These are phyloP conservation scores for Cerrena zonata DNA, from an alignment of 1,284 basidiomycete genomes.

Conservation along the genomic window DNA sequence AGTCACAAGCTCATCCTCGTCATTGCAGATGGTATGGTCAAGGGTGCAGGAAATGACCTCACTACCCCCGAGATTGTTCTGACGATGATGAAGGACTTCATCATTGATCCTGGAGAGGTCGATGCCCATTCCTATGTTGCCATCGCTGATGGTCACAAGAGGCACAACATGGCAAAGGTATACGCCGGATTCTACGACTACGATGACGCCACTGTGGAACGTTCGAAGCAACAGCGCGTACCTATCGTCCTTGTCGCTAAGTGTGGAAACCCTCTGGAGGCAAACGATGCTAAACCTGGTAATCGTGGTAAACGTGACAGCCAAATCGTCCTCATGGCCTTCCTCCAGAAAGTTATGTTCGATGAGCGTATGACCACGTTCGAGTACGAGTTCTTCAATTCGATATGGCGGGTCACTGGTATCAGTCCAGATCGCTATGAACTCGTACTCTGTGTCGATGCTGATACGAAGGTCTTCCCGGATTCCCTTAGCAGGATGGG, in stretches of 20 bases:
- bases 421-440: conserved; percentile 96
- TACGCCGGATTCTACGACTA: conserved; percentile 97
- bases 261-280: conserved; percentile 86
- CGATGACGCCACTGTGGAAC: conserved; percentile 87
- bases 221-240: conserved; percentile 92
- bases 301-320: conserved; percentile 98
- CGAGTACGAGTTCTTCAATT: conserved; percentile 99
- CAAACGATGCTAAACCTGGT: conserved; percentile 86
- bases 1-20: conserved; percentile 94
- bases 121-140: conserved; percentile 96
- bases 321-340: conserved; percentile 96
- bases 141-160: conserved; percentile 97
- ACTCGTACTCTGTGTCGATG: conserved; percentile 94
- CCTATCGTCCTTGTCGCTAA: conserved; percentile 95
- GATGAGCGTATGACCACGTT: conserved; percentile 99
- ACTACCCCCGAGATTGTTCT: conserved; percentile 93
- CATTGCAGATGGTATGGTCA: conserved; percentile 98
- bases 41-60: conserved; percentile 83
- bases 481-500: conserved; percentile 90
- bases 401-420: conserved; percentile 89
- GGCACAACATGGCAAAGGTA: conserved; percentile 99
- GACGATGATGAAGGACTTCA: conserved; percentile 95
- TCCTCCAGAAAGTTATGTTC: conserved; percentile 98
- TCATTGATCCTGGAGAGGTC: conserved; percentile 80
- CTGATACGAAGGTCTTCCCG: conserved; percentile 96